Conservation (phyloP, 306 rosid genomes). For the Astragalus glycyphyllos region DNA sequence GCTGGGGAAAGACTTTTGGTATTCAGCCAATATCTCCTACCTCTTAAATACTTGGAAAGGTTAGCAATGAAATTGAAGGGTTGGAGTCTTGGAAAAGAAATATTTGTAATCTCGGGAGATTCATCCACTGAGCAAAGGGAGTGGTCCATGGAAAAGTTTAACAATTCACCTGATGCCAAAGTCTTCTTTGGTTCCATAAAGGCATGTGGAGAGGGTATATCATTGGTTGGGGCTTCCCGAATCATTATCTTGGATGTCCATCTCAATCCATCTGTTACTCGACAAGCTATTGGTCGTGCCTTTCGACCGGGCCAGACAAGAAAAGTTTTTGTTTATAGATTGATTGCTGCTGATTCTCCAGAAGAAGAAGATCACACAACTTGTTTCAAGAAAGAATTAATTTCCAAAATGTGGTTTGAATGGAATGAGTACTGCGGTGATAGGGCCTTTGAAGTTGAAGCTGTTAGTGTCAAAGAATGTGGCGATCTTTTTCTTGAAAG, state of each 20-base stretch:
- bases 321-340: conserved; percentile 72
- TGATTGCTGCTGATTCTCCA: conserved; percentile 80
- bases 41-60: conserved; percentile 83
- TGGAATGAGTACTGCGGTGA: conserved; percentile 86
- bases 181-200: conserved; percentile 95
- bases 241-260: conserved; percentile 80
- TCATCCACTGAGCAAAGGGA: conserved; percentile 75
- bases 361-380: conserved; percentile 80
- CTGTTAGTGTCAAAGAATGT: conserved; percentile 61
- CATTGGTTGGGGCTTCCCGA: conserved; percentile 95
- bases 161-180: conserved; percentile 72
- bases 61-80: conserved; percentile 64
- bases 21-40: conserved; percentile 89
- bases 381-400: conserved; percentile 81
- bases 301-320: conserved; percentile 91
- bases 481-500: conserved; percentile 76
- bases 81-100: conserved; percentile 77
- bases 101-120: conserved; percentile 87
- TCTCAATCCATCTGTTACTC: conserved; percentile 91
- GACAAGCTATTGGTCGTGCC: conserved; percentile 98
- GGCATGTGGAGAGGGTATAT: conserved; percentile 98
- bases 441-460: conserved; percentile 58
- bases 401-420: conserved; percentile 96
- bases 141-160: conserved; percentile 81
- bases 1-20: conserved; percentile 85